phyloP scores from a whole-genome alignment of 2,329 filamentous ascomycete species.

The Aspergillus calidoustus region DNA sequence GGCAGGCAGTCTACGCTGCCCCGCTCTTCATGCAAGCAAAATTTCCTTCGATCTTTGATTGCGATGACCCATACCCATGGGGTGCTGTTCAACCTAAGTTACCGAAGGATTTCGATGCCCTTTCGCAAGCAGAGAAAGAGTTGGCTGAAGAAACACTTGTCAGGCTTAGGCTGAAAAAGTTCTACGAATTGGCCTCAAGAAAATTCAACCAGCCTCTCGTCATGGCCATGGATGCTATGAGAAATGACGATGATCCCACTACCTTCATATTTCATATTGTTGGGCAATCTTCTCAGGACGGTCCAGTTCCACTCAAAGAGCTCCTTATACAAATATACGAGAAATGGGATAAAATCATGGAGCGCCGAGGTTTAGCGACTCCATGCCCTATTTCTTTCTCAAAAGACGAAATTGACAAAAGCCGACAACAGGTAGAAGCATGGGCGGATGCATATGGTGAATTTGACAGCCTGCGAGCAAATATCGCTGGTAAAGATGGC shows the following conservation, averaged over 20 bases:
- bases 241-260: conserved; percentile 26
- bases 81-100: conserved; percentile 31
- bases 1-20: conserved; percentile 29
- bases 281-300: conserved; percentile 22
- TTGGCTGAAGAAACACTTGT: conserved; percentile 14
- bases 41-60: conserved; percentile 31
- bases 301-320: conserved; percentile 27
- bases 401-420: conserved; percentile 24
- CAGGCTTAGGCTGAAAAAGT: conserved; percentile 27
- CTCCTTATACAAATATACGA: conserved; percentile 32
- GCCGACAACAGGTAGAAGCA: conserved; percentile 21
- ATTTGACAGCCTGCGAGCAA: conserved; percentile 23
- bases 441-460: conserved; percentile 29
- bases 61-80: conserved; percentile 29
- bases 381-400: conserved; percentile 29
- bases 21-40: conserved; percentile 33
- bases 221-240: conserved; percentile 28
- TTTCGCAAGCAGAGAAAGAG: conserved; percentile 23
- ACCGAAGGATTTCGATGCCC: conserved; percentile 28
- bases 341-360: conserved; percentile 27
- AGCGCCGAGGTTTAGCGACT: conserved; percentile 11
- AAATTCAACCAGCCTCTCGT: conserved; percentile 29
- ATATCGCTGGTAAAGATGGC: conserved; percentile 29
- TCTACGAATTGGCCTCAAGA: conserved; percentile 29
- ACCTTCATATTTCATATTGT: conserved; percentile 29